Evolutionary conservation across 345 rosid genomes (phyloP), one percentile per base, ranked within the genome.

Genomic region (Dipteronia dyeriana): DNA sequence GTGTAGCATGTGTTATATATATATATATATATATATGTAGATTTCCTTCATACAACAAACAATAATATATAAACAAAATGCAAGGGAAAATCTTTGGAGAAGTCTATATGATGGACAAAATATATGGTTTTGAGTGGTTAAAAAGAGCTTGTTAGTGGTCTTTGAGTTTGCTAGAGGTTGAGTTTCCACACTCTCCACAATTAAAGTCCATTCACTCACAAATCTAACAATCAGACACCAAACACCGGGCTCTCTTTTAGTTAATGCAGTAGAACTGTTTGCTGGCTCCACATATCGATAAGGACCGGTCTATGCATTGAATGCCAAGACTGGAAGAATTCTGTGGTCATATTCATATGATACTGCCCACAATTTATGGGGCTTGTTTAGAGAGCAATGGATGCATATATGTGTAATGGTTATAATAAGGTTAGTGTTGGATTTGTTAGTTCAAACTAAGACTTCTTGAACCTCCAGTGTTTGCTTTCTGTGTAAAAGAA

Each of bases 341-440:
- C 2, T 82, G n/a, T 74, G 84, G 81, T 78, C 81, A 1, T 26
- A 26, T 26, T 26, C 26, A 26, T 74, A 78, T 31, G 25, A 82
- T 7, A 77, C 78, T n/a, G n/a, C 78, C 75, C 17, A 51, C 81
- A 14, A 23, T 81, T 0, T 68, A 29, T 26, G 84, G 79, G 5
- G 81, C 81, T 9, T 51, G 14, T 13, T 81, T 76, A n/a, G 84
- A 73, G 10, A 74, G 79, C 23, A 11, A 78, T 66, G 84, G 84
- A 1, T 78, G 84, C 64, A 43, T 78, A 3, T 29, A 29, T 2
- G 3, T 2, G 34, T 29, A 29, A 29, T 29, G 34, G 34, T 2
- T 29, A 29, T 29, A 29, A 29, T 29, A 29, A 29, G 34, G 34
- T 29, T 29, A 29, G 0, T 29, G 34, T 29, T 29, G 34, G 34